Conservation (phyloP, 306 rosid genomes). For the Glycine tomentella region DNA sequence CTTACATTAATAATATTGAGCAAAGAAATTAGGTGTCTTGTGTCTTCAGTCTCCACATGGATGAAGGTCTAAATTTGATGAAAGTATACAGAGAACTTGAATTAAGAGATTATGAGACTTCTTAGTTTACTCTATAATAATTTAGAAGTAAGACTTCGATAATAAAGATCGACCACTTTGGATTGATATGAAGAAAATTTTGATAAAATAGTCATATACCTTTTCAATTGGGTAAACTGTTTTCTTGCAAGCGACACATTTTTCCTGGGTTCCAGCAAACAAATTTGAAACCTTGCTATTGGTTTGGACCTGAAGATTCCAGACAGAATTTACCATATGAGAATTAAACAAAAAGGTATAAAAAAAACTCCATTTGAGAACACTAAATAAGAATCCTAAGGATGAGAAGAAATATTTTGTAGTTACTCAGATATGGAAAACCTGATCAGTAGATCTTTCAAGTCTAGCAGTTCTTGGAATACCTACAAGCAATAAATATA, state of each 20-base stretch:
- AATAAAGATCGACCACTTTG: constrained; percentile 2
- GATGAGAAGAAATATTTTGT: constrained; percentile 3
- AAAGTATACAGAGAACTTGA: background rate
- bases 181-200: background rate
- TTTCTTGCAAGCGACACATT: constrained; percentile 86
- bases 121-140: background rate
- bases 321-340: background rate
- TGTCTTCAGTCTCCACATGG: background rate
- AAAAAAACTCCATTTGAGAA: constrained; percentile 31
- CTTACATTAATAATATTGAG: background rate
- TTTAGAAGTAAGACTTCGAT: background rate
- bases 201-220: constrained; percentile 50
- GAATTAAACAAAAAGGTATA: constrained; percentile 18
- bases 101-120: background rate
- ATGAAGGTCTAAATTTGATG: background rate
- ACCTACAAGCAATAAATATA: constrained; percentile 56
- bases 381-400: background rate
- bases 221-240: constrained; percentile 94
- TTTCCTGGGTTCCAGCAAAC: constrained; percentile 93
- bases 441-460: constrained; percentile 78
- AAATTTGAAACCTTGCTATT: constrained; percentile 74
- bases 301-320: constrained; percentile 58
- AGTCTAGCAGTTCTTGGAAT: constrained; percentile 68
- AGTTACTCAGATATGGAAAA: constrained; percentile 34
- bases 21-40: background rate